phyloP scores from a whole-genome alignment of 2,329 filamentous ascomycete genomes.

The Gliomastix tumulicola region DNA sequence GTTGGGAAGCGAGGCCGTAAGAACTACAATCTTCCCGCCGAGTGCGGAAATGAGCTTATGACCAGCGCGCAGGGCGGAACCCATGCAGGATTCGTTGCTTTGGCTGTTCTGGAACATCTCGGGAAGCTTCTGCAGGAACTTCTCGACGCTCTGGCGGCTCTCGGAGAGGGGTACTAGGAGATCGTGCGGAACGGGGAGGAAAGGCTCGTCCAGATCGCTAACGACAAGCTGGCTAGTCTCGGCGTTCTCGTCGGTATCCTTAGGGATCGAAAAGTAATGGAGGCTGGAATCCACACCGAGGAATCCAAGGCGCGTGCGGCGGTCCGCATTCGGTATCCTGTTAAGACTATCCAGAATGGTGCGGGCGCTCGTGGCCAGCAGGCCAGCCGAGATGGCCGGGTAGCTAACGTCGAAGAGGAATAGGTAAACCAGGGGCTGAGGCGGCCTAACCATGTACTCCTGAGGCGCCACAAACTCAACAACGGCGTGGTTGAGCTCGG shows the following conservation, averaged over 20 bases:
- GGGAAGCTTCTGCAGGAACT: conserved; percentile 83
- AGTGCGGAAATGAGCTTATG: conserved; percentile 94
- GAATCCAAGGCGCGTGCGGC: conserved; percentile 87
- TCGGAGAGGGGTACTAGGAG: conserved; percentile 84
- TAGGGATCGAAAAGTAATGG: conserved; percentile 92
- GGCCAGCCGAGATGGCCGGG: conserved; percentile 78
- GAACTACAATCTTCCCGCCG: conserved; percentile 88
- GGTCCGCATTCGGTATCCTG: conserved; percentile 95
- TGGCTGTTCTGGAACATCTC: conserved; percentile 96
- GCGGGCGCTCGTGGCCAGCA: conserved; percentile 84
- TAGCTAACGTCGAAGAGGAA: conserved; percentile 96
- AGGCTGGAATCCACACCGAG: conserved; percentile 91
- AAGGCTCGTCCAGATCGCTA: conserved; percentile 92
- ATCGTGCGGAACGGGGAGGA: conserved; percentile 88
- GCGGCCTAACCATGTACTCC: conserved; percentile 98
- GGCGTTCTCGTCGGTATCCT: conserved; percentile 75
- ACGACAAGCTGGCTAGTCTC: conserved; percentile 91
- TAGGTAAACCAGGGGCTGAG: conserved; percentile 89
- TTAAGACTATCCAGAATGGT: conserved; percentile 94
- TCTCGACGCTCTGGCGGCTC: conserved; percentile 84
- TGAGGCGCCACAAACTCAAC: conserved; percentile 97
- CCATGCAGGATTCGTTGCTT: conserved; percentile 87
- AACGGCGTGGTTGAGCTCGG: conserved; percentile 92
- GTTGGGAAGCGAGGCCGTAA: conserved; percentile 86
- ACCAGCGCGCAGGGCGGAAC: conserved; percentile 82